phyloP scores from a whole-genome alignment of 768 basidiomycete species.

The Auricularia cornea region DNA sequence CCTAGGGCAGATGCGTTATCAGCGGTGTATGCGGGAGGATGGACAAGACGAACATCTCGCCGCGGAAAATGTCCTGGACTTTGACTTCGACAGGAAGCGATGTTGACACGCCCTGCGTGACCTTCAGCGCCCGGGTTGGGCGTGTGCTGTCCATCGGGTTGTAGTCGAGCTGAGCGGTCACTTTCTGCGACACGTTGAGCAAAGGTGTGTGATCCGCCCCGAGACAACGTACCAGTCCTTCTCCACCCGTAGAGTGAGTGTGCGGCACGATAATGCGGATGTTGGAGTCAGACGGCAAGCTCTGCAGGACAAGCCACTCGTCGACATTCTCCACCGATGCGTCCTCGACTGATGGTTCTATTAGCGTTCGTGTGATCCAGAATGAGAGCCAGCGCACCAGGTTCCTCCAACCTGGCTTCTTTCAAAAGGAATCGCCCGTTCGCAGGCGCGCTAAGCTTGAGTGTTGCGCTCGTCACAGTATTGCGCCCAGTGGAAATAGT shows the following conservation, averaged over 20 bases:
- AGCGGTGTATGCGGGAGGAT: too few species aligned
- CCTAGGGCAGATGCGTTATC: conserved; percentile 33
- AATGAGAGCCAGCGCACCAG: conserved; percentile 2
- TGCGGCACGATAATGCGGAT: not conserved
- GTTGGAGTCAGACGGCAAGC: not conserved
- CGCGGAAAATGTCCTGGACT: conserved; percentile 94
- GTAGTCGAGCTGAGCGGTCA: conserved; percentile 62
- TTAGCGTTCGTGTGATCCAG: too few species aligned
- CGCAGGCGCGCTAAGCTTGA: conserved; percentile 49
- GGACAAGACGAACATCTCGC: conserved; percentile 63
- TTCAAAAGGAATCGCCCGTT: conserved; percentile 20
- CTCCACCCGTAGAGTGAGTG: not conserved
- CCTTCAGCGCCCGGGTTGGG: conserved; percentile 40
- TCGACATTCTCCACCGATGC: conserved; percentile 6
- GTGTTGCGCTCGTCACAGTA: conserved; percentile 40
- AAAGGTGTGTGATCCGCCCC: not conserved
- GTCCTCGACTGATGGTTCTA: not conserved
- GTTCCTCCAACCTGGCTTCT: conserved; percentile 4
- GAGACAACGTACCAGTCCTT: not conserved
- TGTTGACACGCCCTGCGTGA: conserved; percentile 50
- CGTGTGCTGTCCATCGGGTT: conserved; percentile 27
- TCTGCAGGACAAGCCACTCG: conserved; percentile 1
- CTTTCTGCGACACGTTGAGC: conserved; percentile 40
- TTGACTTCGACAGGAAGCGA: conserved; percentile 84
- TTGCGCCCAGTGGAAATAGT: conserved; percentile 64